Evolutionary conservation across 176 grass and related monocot genomes (phyloP), one percentile per base, ranked within the genome.

Genomic region (Avena atlantica): DNA sequence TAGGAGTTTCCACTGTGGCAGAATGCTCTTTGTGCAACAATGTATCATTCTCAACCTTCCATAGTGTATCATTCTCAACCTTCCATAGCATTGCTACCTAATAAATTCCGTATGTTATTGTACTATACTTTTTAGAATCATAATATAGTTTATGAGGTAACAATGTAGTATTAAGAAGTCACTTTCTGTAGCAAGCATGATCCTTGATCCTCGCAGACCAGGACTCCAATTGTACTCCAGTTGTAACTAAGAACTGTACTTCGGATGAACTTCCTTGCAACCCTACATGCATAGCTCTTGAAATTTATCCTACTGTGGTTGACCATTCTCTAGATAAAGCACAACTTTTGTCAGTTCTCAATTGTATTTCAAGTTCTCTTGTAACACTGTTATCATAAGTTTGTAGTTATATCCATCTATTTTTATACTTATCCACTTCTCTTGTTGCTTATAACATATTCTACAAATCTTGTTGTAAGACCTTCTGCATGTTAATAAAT

Each of bases 391-490:
- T n/a, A 53, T 76, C 61, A 51, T 49, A 69, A 61, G 27, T 13
- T 69, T 58, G 9, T 57, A 12, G 20, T 19, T 83, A 34, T 64
- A 50, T 16, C 59, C 76, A 82, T 83, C 74, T 83, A 63, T 19
- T 85, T 87, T 11, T 76, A 27, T 71, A 85, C 59, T 53, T 83
- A 74, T 16, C 47, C 9, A 48, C 47, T 49, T 81, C 69, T 85
- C 9, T 76, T 90, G 73, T 16, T 88, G 21, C 51, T 47, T 47
- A 70, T 50, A 37, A 58, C 62, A 21, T 57, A 70, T 50, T 74
- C 78, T 78, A 85, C 57, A 85, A 37, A 68, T 58, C n/a, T 78
- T 93, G 40, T 57, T 31, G 34, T 69, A 15, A 73, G 80, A 76
- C 58, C 78, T 66, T 13, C 48, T 52, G 29, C 15, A 64, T 71